phyloP scores from a whole-genome alignment of 208 protist genomes.

The Wallacemonas rigidus region DNA sequence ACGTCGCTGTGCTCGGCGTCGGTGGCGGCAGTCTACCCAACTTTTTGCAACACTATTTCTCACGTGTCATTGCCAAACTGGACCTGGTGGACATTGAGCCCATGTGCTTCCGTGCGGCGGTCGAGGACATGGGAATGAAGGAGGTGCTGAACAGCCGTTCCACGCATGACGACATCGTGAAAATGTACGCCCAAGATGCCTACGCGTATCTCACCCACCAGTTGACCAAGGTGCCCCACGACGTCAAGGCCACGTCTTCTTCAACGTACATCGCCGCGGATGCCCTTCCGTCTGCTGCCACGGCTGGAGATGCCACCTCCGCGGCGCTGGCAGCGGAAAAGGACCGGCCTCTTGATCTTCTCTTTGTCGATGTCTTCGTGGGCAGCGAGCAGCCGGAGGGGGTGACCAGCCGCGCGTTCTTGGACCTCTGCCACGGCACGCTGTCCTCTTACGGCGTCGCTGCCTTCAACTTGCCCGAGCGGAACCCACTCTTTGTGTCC shows the following conservation, averaged over 20 bases:
- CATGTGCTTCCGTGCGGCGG: slow-evolving; percentile 64
- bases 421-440: slow-evolving; percentile 45
- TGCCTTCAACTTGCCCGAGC: slow-evolving; percentile 78
- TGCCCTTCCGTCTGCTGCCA: slow-evolving; percentile 8
- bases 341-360: slow-evolving; percentile 42
- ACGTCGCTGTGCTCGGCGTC: slow-evolving; percentile 77
- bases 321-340: not conserved
- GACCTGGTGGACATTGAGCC: slow-evolving; percentile 87
- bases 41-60: slow-evolving; percentile 79
- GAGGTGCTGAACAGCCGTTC: slow-evolving; percentile 34
- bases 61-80: slow-evolving; percentile 40
- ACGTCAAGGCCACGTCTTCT: not conserved
- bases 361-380: slow-evolving; percentile 87
- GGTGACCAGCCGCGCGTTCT: slow-evolving; percentile 52
- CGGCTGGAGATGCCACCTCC: not conserved
- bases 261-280: not conserved
- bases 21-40: slow-evolving; percentile 76
- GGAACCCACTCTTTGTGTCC: slow-evolving; percentile 55
- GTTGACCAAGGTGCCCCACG: not conserved
- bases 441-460: slow-evolving; percentile 71
- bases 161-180: slow-evolving; percentile 35
- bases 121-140: slow-evolving; percentile 73
- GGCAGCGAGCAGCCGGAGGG: slow-evolving; percentile 56
- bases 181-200: slow-evolving; percentile 48
- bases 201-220: slow-evolving; percentile 34